Percentiles rank a stretch among this genome's conserved stretches.
These are phyloP conservation scores for Geosmithia morbida DNA, from an alignment of 2,329 filamentous ascomycete species.

Conservation along the genomic window DNA sequence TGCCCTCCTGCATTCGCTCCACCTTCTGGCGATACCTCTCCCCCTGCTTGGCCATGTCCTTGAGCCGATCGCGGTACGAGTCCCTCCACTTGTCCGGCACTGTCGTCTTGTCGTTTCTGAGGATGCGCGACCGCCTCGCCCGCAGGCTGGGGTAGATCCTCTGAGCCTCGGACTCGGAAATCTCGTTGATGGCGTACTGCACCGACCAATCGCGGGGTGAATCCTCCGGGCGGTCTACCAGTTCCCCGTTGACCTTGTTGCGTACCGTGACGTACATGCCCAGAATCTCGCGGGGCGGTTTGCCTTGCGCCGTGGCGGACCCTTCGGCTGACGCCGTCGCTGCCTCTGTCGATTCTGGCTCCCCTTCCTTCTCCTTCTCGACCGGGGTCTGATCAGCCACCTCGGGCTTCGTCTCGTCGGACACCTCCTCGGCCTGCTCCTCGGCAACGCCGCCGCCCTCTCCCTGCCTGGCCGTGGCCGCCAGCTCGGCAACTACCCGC, in stretches of 20 bases:
- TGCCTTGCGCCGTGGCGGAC: constrained; percentile 3
- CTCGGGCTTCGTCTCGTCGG: neutral
- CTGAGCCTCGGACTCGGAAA: constrained; percentile 28
- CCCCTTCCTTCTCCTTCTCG: neutral
- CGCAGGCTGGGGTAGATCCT: constrained; percentile 42
- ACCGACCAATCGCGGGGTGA: constrained; percentile 46
- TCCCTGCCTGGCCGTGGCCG: constrained; percentile 12
- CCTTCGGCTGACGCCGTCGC: constrained; percentile 5
- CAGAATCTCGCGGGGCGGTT: constrained; percentile 27
- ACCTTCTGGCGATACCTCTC: constrained; percentile 40
- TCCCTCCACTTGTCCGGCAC: neutral
- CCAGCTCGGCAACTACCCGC: constrained; percentile 33
- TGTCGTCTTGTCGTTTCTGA: constrained; percentile 20
- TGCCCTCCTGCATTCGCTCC: constrained; percentile 32
- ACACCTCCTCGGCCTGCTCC: neutral
- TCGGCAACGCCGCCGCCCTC: neutral
- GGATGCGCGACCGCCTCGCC: constrained; percentile 33
- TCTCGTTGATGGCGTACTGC: constrained; percentile 63
- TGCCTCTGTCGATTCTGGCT: neutral
- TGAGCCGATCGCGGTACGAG: constrained; percentile 1
- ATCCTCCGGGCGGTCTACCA: constrained; percentile 44
- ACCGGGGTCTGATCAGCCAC: neutral
- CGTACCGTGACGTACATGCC: constrained; percentile 59
- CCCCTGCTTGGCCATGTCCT: constrained; percentile 33
- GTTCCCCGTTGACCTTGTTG: constrained; percentile 55